These are phyloP conservation scores for Starmerella khaoyaiensis DNA, from an alignment of 805 yeast species.

Conservation along the genomic window DNA sequence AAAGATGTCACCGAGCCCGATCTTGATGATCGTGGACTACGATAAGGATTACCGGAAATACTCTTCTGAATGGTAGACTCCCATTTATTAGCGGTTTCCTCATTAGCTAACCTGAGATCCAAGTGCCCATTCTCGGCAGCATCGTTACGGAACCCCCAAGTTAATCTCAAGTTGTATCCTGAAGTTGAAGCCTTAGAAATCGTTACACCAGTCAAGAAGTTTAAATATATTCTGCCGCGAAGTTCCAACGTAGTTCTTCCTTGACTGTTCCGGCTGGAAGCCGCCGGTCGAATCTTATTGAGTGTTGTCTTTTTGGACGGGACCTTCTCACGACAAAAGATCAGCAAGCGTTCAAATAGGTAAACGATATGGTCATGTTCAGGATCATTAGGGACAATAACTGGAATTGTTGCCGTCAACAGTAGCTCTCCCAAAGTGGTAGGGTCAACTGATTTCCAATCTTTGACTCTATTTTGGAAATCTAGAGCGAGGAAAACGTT, in stretches of 20 bases:
- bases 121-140: conserved; percentile 77
- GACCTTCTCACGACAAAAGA: conserved; percentile 50
- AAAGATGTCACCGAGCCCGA: conserved; percentile 4
- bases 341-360: conserved; percentile 60
- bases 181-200: conserved; percentile 24
- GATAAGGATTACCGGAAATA: conserved; percentile 2
- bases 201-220: conserved; percentile 41
- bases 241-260: conserved; percentile 37
- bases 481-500: conserved; percentile 60
- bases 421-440: conserved; percentile 74
- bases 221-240: conserved; percentile 71
- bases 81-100: conserved; percentile 79
- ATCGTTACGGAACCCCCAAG: conserved; percentile 36
- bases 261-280: conserved; percentile 13
- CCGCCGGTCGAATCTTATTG: conserved; percentile 37
- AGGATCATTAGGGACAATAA: conserved; percentile 34
- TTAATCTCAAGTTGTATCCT: conserved; percentile 24
- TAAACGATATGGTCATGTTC: conserved; percentile 86
- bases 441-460: conserved; percentile 84
- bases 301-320: conserved; percentile 39
- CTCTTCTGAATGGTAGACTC: conserved; percentile 28
- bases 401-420: conserved; percentile 51
- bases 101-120: conserved; percentile 66
- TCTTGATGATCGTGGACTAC: conserved; percentile 5
- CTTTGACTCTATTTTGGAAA: conserved; percentile 59